Evolutionary conservation across 768 basidiomycete genomes (phyloP).

Genomic region (Rhodocollybia butyracea): DNA sequence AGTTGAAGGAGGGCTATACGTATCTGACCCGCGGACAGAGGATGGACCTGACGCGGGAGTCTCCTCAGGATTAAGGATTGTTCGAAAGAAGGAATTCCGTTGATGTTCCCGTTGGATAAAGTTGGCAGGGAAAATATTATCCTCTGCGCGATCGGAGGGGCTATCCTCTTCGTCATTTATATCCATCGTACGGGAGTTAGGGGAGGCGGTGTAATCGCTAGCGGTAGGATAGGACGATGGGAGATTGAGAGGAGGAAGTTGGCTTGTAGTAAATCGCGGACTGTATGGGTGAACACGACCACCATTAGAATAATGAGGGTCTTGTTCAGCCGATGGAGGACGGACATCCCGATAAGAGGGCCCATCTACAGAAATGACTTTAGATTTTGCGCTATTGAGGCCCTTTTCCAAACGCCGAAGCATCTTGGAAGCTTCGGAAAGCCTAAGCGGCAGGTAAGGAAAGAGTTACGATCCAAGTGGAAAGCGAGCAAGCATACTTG

Average conservation of each 20-base stretch:
- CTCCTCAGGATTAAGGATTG: slow-evolving; percentile 72
- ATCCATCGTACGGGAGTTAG: slow-evolving; percentile 38
- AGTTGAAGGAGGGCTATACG: slow-evolving; percentile 37
- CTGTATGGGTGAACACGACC: slow-evolving; percentile 12
- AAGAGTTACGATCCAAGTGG: slow-evolving; percentile 9
- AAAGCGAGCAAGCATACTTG: slow-evolving; percentile 50
- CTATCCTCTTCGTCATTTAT: slow-evolving; percentile 58
- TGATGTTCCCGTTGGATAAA: slow-evolving; percentile 70
- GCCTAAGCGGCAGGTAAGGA: slow-evolving; percentile 36
- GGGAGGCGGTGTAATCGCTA: slow-evolving; percentile 34
- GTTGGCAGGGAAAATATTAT: slow-evolving; percentile 68
- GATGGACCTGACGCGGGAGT: slow-evolving; percentile 31
- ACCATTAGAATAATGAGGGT: slow-evolving; percentile 27
- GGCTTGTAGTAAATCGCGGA: slow-evolving; percentile 38
- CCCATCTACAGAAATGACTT: slow-evolving; percentile 44
- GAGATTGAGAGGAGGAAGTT: slow-evolving; percentile 47
- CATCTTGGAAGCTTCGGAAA: slow-evolving; percentile 90
- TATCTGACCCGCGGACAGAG: slow-evolving; percentile 29
- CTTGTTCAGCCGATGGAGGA: slow-evolving; percentile 8
- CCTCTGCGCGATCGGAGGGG: slow-evolving; percentile 57
- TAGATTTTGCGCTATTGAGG: slow-evolving; percentile 72
- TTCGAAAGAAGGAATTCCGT: slow-evolving; percentile 77
- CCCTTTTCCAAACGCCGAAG: slow-evolving; percentile 84
- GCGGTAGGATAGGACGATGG: slow-evolving; percentile 25
- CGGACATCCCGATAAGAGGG: slow-evolving; percentile 16